These are phyloP conservation scores for Apiospora arundinis DNA, from an alignment of 2,329 filamentous ascomycete species.

Conservation along the genomic window DNA sequence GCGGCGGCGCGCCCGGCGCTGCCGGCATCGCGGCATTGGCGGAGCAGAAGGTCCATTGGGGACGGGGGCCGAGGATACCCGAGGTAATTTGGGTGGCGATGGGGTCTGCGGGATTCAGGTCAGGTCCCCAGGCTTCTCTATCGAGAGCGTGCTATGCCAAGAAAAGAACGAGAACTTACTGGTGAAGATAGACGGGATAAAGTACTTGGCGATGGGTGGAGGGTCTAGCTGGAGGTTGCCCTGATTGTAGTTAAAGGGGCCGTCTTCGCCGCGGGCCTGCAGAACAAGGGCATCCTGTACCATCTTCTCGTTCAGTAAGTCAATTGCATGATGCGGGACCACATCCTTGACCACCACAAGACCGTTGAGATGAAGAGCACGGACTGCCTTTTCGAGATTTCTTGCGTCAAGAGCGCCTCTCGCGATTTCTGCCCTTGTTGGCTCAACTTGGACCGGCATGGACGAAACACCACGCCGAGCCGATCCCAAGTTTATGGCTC, in stretches of 20 bases:
- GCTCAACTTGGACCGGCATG: background rate
- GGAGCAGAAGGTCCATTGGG: slow-evolving; percentile 63
- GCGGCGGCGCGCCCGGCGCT: slow-evolving; percentile 36
- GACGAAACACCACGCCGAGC: no score
- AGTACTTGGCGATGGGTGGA: slow-evolving; percentile 55
- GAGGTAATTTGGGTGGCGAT: slow-evolving; percentile 63
- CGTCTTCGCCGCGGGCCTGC: slow-evolving; percentile 56
- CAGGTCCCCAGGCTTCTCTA: no score
- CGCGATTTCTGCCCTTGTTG: slow-evolving; percentile 44
- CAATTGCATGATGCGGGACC: no score
- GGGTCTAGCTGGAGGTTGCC: slow-evolving; percentile 69
- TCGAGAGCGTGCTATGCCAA: background rate
- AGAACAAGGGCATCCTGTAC: slow-evolving; percentile 60
- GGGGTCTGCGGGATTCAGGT: slow-evolving; percentile 45
- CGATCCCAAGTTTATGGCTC: no score
- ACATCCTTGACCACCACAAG: slow-evolving; percentile 51
- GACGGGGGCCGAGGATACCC: slow-evolving; percentile 58
- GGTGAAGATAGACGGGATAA: slow-evolving; percentile 57
- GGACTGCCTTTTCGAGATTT: slow-evolving; percentile 62
- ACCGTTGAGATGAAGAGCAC: slow-evolving; percentile 58
- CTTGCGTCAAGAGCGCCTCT: slow-evolving; percentile 47
- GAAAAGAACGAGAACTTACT: slow-evolving; percentile 47
- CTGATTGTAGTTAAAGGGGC: slow-evolving; percentile 68
- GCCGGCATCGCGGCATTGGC: slow-evolving; percentile 64
- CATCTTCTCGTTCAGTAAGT: slow-evolving; percentile 33